phyloP scores from a whole-genome alignment of 192 early-diverging fungal genomes.

The Backusella australiensis region DNA sequence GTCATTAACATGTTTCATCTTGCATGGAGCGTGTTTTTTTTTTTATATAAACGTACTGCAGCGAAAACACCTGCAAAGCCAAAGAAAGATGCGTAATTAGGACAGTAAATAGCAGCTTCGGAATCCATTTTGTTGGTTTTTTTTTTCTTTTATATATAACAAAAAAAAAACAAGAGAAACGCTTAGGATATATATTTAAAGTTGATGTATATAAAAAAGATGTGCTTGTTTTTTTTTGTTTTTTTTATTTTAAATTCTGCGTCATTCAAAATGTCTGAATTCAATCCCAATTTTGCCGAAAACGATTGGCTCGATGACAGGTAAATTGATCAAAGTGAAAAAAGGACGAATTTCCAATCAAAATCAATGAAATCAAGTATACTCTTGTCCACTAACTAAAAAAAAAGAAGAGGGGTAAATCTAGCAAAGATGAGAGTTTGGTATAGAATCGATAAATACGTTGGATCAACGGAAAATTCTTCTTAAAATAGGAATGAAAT shows the following conservation, averaged over 20 bases:
- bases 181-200: neutral
- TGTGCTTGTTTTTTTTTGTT: neutral
- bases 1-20: neutral
- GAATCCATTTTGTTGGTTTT: neutral
- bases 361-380: neutral
- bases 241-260: neutral
- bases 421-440: no score
- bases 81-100: slow-evolving; percentile 94
- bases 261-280: neutral
- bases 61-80: slow-evolving; percentile 89
- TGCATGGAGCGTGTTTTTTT: neutral
- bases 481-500: no score
- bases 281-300: neutral
- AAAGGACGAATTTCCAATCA: neutral
- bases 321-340: neutral
- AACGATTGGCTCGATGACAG: neutral
- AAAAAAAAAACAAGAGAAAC: neutral
- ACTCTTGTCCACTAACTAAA: neutral
- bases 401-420: no score
- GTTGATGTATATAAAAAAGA: neutral
- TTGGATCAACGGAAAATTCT: neutral
- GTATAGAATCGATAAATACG: neutral
- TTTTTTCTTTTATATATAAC: neutral
- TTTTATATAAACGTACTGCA: slow-evolving; percentile 79
- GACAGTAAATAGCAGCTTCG: slow-evolving; percentile 47